Evolutionary conservation across 73 alveolate species (phyloP).

Genomic region (Paramecium sonneborni): DNA sequence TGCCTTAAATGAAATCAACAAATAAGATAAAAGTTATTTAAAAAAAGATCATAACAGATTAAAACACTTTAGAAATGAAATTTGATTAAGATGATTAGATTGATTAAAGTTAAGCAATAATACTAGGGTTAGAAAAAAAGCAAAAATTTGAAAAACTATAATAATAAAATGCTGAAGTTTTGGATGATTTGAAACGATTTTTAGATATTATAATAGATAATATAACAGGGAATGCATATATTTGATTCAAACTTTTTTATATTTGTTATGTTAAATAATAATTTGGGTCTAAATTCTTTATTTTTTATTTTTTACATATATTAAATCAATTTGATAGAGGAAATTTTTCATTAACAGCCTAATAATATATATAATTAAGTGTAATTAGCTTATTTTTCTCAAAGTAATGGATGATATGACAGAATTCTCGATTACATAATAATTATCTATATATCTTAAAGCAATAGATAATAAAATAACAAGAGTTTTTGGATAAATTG

Average conservation of each 20-base stretch:
- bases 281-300: neutral
- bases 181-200: no score
- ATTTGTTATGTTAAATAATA: neutral
- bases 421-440: constrained; percentile 58
- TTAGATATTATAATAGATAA: no score
- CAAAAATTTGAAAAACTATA: no score
- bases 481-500: neutral
- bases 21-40: no score
- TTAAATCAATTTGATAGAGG: neutral
- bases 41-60: no score
- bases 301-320: neutral
- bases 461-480: constrained; percentile 57
- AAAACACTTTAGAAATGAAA: no score
- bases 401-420: constrained; percentile 61
- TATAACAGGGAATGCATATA: no score
- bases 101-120: no score
- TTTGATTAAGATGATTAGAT: no score
- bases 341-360: constrained; percentile 43
- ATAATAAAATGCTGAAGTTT: no score
- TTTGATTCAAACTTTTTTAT: neutral
- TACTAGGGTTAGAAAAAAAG: no score
- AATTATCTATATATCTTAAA: no score
- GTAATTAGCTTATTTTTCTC: constrained; percentile 65
- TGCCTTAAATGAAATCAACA: neutral
- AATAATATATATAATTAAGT: constrained; percentile 20